phyloP scores from a whole-genome alignment of 768 basidiomycete species.

The Auricularia sp. region DNA sequence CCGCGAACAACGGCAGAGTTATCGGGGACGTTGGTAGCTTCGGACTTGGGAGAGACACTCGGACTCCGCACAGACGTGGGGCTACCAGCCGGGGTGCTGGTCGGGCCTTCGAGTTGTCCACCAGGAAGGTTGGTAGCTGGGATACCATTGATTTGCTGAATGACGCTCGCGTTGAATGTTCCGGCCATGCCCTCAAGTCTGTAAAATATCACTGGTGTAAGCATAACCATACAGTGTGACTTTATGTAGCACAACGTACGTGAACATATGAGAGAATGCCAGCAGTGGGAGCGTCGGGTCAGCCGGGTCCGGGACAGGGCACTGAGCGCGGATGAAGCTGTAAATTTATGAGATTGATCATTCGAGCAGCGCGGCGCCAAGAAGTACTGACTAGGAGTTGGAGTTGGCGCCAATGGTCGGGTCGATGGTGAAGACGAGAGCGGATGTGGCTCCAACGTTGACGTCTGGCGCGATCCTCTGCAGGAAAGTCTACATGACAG shows the following conservation, averaged over 20 bases:
- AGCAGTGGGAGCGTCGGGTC: background rate
- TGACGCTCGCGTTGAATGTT: background rate
- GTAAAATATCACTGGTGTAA: background rate
- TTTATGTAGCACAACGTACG: background rate
- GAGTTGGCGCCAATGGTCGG: slow-evolving; percentile 5
- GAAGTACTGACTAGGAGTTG: background rate
- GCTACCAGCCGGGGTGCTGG: background rate
- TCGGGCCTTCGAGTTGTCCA: background rate
- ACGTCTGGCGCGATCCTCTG: slow-evolving; percentile 3
- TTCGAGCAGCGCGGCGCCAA: background rate
- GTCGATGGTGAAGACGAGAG: slow-evolving; percentile 4
- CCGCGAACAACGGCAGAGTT: background rate
- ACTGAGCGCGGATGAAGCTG: slow-evolving; percentile 2
- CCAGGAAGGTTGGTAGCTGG: background rate
- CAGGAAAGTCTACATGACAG: background rate
- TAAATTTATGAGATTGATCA: background rate
- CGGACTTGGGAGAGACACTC: background rate
- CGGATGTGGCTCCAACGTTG: background rate
- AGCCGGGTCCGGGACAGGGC: background rate
- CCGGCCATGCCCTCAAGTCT: background rate
- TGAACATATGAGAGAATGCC: background rate
- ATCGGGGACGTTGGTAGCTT: background rate
- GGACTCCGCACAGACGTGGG: background rate
- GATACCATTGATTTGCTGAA: background rate
- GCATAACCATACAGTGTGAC: background rate